Evolutionary conservation across 176 grass and related monocot species (phyloP), one percentile per base, ranked within the genome.

Genomic region (Rhynchospora pubera): DNA sequence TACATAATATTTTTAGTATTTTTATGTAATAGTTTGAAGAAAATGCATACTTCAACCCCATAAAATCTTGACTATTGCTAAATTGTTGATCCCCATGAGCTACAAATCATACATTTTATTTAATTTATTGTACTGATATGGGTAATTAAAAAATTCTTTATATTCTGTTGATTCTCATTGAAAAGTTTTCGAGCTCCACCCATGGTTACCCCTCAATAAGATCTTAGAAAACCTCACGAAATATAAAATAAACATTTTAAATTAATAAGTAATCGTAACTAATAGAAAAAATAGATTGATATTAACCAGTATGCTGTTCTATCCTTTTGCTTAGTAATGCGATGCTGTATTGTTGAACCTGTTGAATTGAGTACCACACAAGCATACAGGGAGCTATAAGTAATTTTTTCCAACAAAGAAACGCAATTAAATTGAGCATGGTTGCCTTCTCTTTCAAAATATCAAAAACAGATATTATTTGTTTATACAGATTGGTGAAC

Each of bases 401-500:
- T 12, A 30, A 48, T 62, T 62, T 39, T 39, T 62, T 22, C 55
- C 34, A 80, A 62, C 10, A 63, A 34, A 62, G 43, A 45, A 39
- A 63, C 32, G 15, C 39, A 80, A 80, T 42, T 18, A 77, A 68
- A 75, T 48, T 21, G 21, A 75, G 70, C 70, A 52, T 11, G 6
- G 5, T 65, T 23, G 52, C 26, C 4, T 62, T 24, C 55, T 6
- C 2, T 19, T 18, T 39, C 10, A 30, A 56, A 71, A 14, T 56
- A 44, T 62, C 23, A 50, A 57, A n/a, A 58, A 32, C 42, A 52
- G 34, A 18, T 52, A n/a, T 5, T 47, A 52, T 56, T 82, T 34
- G 46, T 62, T 57, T 18, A 62, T 26, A 43, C 88, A 98, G 96
- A 90, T 90, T 98, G 89, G 93, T 99, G 32, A 95, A 96, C 81